Percentiles rank a stretch among this genome's conserved stretches.
Evolutionary conservation across 2,329 filamentous ascomycete species (phyloP).

Genomic region (Ophiostoma novo-ulmi): DNA sequence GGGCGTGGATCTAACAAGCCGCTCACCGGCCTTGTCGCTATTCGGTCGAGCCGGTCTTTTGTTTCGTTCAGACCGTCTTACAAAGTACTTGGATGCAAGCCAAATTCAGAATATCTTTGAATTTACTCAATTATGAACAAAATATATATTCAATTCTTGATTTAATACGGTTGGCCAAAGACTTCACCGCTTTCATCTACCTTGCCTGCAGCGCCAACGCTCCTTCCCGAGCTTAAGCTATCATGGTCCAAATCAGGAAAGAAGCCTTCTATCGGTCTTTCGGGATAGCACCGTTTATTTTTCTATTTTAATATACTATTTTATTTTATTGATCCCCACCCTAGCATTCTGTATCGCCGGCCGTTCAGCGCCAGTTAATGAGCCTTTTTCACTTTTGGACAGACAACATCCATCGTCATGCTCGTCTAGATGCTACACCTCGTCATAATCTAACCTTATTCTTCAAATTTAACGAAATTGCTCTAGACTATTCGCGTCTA

Average conservation of each 20-base stretch:
- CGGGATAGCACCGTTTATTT: background rate
- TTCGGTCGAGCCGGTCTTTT: background rate
- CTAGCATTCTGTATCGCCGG: background rate
- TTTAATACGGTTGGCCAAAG: too few species aligned
- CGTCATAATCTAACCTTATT: background rate
- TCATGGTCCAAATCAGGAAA: conserved; percentile 7
- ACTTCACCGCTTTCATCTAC: background rate
- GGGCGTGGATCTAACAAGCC: background rate
- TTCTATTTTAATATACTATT: background rate
- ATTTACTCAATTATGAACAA: too few species aligned
- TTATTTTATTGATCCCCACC: background rate
- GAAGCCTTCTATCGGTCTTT: background rate
- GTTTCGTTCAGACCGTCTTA: background rate
- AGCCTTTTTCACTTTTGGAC: background rate
- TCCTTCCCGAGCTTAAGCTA: conserved; percentile 8
- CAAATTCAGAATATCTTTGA: too few species aligned
- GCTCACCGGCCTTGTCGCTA: background rate
- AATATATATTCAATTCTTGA: too few species aligned
- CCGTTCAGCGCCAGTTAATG: background rate
- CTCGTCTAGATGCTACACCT: background rate
- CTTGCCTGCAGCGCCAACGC: background rate
- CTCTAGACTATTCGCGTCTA: too few species aligned
- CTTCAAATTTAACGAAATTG: too few species aligned
- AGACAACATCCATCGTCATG: background rate
- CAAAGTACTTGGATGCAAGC: too few species aligned